Base-by-base conservation (phyloP, 495 filamentous ascomycete genomes). In the Penicilliopsis zonata region DNA sequence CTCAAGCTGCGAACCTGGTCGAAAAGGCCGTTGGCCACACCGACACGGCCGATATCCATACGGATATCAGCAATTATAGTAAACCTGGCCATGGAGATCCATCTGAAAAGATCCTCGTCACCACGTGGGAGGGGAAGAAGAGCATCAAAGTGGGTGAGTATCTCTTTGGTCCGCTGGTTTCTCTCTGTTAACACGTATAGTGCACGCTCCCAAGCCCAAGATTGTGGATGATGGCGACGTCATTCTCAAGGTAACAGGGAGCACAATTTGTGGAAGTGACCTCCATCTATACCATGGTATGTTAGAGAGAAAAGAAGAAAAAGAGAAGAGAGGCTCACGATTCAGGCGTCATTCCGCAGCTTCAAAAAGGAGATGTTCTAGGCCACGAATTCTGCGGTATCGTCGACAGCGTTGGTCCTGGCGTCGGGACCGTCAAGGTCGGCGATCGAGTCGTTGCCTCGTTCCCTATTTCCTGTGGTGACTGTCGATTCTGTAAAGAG, bases 331-430 rank as follows among this genome's bases (percentile, higher is more conserved):
- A 3, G 8, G 13, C 27, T 42, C 13, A 42, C 16, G 5, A 12
- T 7, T 30, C 21, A 65, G 65, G 75, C 17, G 52, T 60, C 13
- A 69, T 93, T 16, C 56, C 87, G 3, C 67, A 92, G 45, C 41
- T 93, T 21, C 58, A 78, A 40, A 80, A 82, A 42, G 85, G 87
- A 25, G 86, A 94, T 57, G 86, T 94, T 30, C 67, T 93, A 0
- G 86, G 86, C 28, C 85, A 94, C 50, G 86, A 94, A 43, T 92
- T 85, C 59, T 86, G 80, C 46, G 86, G 86, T 25, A 55, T 84
- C 12, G 77, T 92, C 4, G 82, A 90, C 19, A 61, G 67, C 10
- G 65, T 82, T 4, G 86, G 86, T 0, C 54, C 72, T 0, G 67
- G 41, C 0, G 70, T 79, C 2, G 76, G 56, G 30, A 68, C 63